Base-by-base conservation (phyloP, 805 yeast species). In the Candida tallmaniae region DNA sequence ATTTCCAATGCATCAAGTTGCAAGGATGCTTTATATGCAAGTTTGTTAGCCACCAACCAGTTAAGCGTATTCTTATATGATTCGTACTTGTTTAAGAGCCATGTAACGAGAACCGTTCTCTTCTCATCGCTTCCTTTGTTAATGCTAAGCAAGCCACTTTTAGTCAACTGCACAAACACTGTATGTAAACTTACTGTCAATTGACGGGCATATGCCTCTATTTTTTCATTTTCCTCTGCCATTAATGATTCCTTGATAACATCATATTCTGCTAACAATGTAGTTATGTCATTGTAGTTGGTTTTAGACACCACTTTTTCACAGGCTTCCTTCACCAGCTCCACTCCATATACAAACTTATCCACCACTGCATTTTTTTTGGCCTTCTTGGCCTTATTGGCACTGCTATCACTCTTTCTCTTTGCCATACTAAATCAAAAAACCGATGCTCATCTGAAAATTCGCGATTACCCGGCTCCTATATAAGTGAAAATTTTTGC, bases 61-160 rank as follows among this genome's bases (percentile, higher is more conserved):
- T 72, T 50, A 16, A 83, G 40, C 21, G 58, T 51, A 3, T 46
- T 46, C 47, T 80, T 77, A 59, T 64, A 83, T 15, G 61, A 56
- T 24, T 70, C 70, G 58, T 83, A 83, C 36, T 73, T 69, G 31
- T 73, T 69, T 36, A 65, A 64, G 24, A 85, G 54, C 90, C 95
- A 84, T 44, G 69, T 65, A 22, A 70, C 70, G n/a, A 80, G 70
- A 6, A 68, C 46, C 12, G 60, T 56, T 40, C 69, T 68, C 36
- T 74, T 70, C 23, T 70, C 78, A 27, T 68, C 68, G 5, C 54
- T 41, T 3, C 49, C 49, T 27, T 54, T 58, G 10, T 57, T 54
- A 17, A 47, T 47, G 42, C 52, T 56, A 26, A 81, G 50, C 13
- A 56, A 50, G 0, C 70, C 71, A 4, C 65, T 55, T 29, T 65